phyloP scores from a whole-genome alignment of 2,329 filamentous ascomycete genomes.

The Harringtonia aguacate region DNA sequence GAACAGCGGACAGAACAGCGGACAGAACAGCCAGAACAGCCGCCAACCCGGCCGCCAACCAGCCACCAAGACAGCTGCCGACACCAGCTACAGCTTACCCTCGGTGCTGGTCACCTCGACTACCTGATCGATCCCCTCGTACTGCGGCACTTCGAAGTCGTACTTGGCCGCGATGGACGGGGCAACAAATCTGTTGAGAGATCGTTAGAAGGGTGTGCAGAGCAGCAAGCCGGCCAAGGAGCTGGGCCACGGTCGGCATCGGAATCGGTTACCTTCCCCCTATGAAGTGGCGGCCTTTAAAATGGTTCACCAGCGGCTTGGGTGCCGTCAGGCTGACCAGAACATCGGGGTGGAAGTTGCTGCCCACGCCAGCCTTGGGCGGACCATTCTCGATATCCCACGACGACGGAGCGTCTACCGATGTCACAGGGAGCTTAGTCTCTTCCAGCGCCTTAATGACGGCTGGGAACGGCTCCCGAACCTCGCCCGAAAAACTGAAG shows the following conservation, averaged over 20 bases:
- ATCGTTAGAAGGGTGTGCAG: neutral
- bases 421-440: slow-evolving; percentile 66
- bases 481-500: slow-evolving; percentile 85
- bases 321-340: slow-evolving; percentile 87
- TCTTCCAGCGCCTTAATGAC: slow-evolving; percentile 70
- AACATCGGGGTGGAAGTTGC: slow-evolving; percentile 67
- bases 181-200: slow-evolving; percentile 57
- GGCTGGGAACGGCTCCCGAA: slow-evolving; percentile 81
- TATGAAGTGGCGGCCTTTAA: slow-evolving; percentile 81
- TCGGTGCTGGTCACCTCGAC: slow-evolving; percentile 55
- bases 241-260: neutral
- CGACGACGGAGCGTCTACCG: slow-evolving; percentile 85
- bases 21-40: too few species aligned
- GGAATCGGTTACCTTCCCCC: slow-evolving; percentile 57
- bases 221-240: too few species aligned
- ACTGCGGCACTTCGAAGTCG: slow-evolving; percentile 69
- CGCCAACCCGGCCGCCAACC: too few species aligned
- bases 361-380: slow-evolving; percentile 64
- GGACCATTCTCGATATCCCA: slow-evolving; percentile 90
- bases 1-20: too few species aligned
- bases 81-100: slow-evolving; percentile 47
- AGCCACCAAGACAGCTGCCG: too few species aligned
- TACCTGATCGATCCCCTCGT: slow-evolving; percentile 80
- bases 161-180: slow-evolving; percentile 75
- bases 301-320: slow-evolving; percentile 78